Base-by-base conservation (phyloP, 441 rosid species). In the Jatropha podagrica region DNA sequence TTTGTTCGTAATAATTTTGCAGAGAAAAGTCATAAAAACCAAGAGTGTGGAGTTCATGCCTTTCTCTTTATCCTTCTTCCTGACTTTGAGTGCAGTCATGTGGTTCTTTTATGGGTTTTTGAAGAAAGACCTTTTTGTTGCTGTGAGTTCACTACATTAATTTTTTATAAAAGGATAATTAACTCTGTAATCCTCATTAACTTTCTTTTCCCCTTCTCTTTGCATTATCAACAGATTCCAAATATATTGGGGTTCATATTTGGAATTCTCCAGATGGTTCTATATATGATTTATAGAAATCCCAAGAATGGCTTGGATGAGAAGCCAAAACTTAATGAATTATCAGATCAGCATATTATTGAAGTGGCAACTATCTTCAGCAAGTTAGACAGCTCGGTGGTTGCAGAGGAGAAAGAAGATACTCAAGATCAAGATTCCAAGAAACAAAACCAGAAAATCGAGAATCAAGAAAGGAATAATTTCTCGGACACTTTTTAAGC, bases 41-140 rank as follows among this genome's bases (percentile, higher is more conserved):
- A 92, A 85, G 74, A 94, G 97, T 70, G 96, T 87, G 14, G 95
- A 94, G 85, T 94, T 73, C 83, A 94, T 92, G 98, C 96, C 97
- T 1, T 84, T 92, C 32, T 74, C 79, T 55, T 82, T 94, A 27
- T 91, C 98, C 15, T 76, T 88, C 77, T 92, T 88, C 80, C 93
- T 94, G 62, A 92, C 97, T 4, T 58, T 92, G 61, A 88, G 92
- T 26, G 96, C 98, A 13, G 86, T 91, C 77, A 86, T 86, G 86
- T 92, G 98, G 98, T 90, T 94, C 85, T 82, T 87, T 78, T 92
- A 91, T 27, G 98, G 97, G 2, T 83, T 86, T 79, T 82, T 88
- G 5, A 79, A 79, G 40, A 89, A 85, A 68, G 98, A 94, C 69
- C 69, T 72, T 56, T 87, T 84, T 78, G 72, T 94, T 42, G 93